Evolutionary conservation across 2,329 filamentous ascomycete genomes (phyloP), one percentile per base, ranked within the genome.

Genomic region (Fusarium nygamai): DNA sequence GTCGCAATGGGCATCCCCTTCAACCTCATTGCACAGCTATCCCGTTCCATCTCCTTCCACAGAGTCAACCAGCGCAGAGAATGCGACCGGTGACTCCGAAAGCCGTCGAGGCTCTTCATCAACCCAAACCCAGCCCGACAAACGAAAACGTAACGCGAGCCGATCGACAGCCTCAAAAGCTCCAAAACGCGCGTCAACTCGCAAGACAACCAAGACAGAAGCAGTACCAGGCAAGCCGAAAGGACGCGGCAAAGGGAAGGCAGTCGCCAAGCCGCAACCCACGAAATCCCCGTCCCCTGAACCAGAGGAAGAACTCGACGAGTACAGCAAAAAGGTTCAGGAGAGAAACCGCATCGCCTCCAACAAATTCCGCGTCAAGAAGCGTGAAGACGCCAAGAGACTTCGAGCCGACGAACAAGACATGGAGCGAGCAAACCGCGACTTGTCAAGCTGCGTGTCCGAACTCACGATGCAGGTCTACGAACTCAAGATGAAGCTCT

Each of bases 301-400:
- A 5, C 14, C 53, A 2, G 53, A 22, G 6, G 53, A 22, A 17
- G 51, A 56, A n/a, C 4, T n/a, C 1, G 20, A 31, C 6, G 8
- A 29, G 14, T 14, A 38, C 14, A 62, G 8, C 12, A 66, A 27
- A 27, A 46, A 24, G 1, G 7, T 72, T 0, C 75, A 76, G 5
- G 69, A 71, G 34, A 64, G 76, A n/a, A 79, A 76, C 24, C 76
- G 78, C 16, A 27, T 76, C 14, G 77, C 78, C 8, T 77, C 78
- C 54, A 79, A 75, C 60, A 78, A 72, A 34, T 78, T 78, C 36
- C 75, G 78, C 3, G 20, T 68, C 33, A 77, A 71, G 53, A 79
- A 78, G 44, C 67, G 69, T 2, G 69, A 74, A 13, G 66, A 74
- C 19, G 65, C 69, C 3, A 61, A 36, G 7, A 71, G 41, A 17